Conservation (phyloP, 352 stramenopile genomes). For the Pythium plurisporium region DNA sequence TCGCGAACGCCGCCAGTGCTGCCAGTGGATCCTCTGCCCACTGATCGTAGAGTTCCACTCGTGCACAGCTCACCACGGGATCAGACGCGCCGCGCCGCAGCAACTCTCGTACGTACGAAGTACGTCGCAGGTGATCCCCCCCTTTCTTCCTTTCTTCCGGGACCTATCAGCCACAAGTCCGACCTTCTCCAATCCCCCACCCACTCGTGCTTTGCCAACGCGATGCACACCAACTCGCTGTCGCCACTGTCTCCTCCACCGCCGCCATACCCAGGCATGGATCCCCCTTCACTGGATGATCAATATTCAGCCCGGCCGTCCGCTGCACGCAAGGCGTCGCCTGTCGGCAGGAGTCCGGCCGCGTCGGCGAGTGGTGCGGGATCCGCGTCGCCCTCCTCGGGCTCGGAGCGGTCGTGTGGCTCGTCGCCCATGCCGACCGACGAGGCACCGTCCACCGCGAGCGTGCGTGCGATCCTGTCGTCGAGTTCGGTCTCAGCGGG, state of each 20-base stretch:
- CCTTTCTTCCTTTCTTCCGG: not conserved
- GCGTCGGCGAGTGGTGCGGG: not conserved
- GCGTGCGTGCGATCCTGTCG: conserved; percentile 13
- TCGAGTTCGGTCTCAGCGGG: conserved; percentile 9
- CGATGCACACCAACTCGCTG: no score
- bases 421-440: conserved; percentile 3
- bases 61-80: not conserved
- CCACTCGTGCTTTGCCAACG: not conserved
- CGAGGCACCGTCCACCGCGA: not conserved
- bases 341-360: not conserved
- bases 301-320: not conserved
- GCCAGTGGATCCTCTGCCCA: not conserved
- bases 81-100: not conserved
- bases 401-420: conserved; percentile 11
- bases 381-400: conserved; percentile 5
- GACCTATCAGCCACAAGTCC: not conserved
- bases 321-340: conserved; percentile 1
- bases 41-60: not conserved
- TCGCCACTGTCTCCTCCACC: not conserved
- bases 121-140: not conserved
- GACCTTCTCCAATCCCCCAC: not conserved
- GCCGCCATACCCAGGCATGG: not conserved
- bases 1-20: not conserved
- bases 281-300: not conserved
- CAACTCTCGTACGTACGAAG: no score